These are phyloP conservation scores for Haplosporangium sp. DNA, from an alignment of 371 early-diverging fungal species.

Conservation along the genomic window DNA sequence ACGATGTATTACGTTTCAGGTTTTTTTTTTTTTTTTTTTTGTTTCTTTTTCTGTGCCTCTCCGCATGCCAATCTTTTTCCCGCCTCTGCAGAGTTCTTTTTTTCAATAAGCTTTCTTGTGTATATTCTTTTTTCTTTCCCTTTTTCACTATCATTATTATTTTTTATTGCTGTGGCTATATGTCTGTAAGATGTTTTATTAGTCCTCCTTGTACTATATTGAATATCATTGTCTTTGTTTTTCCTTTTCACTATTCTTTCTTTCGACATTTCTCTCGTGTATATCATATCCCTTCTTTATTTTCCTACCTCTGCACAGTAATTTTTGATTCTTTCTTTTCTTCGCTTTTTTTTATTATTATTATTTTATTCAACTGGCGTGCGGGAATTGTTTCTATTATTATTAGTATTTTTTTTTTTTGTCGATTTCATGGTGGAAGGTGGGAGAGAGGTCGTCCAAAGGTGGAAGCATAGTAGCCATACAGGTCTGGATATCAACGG, in stretches of 20 bases:
- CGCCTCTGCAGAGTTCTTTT: slow-evolving; percentile 24
- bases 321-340: neutral
- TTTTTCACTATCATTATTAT: neutral
- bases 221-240: neutral
- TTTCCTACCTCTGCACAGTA: neutral
- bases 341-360: neutral
- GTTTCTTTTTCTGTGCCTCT: slow-evolving; percentile 12
- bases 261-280: neutral
- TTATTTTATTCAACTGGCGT: neutral
- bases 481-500: neutral
- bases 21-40: slow-evolving; percentile 1
- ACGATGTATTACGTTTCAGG: neutral
- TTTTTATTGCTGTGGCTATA: neutral
- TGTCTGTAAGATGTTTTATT: neutral
- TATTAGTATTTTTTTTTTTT: neutral
- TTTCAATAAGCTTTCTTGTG: neutral
- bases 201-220: slow-evolving; percentile 11
- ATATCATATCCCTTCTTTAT: neutral
- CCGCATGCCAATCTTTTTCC: slow-evolving; percentile 35
- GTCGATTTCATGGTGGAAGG: neutral
- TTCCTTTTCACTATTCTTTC: neutral
- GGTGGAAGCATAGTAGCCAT: neutral
- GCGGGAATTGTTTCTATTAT: neutral
- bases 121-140: slow-evolving; percentile 8
- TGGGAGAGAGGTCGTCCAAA: neutral